Percentiles rank a stretch among this genome's conserved stretches.
Conservation (phyloP, 495 filamentous ascomycete genomes). For the Aspergillus saccharolyticus region DNA sequence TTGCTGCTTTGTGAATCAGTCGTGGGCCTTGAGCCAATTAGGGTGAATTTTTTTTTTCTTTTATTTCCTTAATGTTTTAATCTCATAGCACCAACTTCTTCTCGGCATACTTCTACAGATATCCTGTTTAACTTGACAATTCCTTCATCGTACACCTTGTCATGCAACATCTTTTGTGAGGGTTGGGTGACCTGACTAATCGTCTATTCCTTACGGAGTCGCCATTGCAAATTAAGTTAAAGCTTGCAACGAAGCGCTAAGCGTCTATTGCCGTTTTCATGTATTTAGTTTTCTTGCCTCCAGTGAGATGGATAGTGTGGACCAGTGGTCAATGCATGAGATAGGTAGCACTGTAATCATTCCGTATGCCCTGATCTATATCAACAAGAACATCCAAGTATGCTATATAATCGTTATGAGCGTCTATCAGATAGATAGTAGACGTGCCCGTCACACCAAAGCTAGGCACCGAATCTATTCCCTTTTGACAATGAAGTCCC, state of each 20-base stretch:
- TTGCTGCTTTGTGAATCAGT: slow-evolving; percentile 10
- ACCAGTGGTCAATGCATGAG: slow-evolving; percentile 1
- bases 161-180: slow-evolving; percentile 16
- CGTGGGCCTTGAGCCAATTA: slow-evolving; percentile 14
- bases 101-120: slow-evolving; percentile 43
- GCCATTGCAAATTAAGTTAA: slow-evolving; percentile 26
- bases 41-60: slow-evolving; percentile 11
- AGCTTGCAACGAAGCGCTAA: slow-evolving; percentile 29
- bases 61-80: slow-evolving; percentile 16
- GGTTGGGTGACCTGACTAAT: slow-evolving; percentile 19
- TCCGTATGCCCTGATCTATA: background rate
- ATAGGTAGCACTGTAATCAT: background rate
- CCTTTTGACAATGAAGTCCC: slow-evolving; percentile 57
- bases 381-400: background rate
- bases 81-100: slow-evolving; percentile 26
- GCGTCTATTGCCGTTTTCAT: slow-evolving; percentile 30
- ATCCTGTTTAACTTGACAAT: slow-evolving; percentile 41
- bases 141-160: slow-evolving; percentile 23
- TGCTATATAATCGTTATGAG: background rate
- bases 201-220: slow-evolving; percentile 26
- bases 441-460: slow-evolving; percentile 12
- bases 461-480: slow-evolving; percentile 34
- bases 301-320: slow-evolving; percentile 22
- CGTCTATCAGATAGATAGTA: background rate
- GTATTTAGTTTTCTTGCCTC: slow-evolving; percentile 43